Evolutionary conservation across 148 eudicot genomes (phyloP).

Genomic region (Rhododendron ferrugineum): DNA sequence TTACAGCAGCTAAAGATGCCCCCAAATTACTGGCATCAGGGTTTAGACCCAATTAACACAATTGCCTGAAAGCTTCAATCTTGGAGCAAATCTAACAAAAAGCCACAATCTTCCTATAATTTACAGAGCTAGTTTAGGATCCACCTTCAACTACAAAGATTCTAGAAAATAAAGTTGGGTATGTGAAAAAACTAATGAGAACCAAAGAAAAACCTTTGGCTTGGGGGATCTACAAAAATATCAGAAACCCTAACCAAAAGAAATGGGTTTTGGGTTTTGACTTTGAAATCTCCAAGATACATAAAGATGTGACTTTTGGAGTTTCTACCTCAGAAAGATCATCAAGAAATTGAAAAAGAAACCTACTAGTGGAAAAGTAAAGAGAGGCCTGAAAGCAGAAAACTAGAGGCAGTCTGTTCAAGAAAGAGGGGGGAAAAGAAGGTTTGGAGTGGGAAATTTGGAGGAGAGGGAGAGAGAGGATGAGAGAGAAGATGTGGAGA

Average conservation of each 20-base stretch:
- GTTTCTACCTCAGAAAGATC: constrained; percentile 9
- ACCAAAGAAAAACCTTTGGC: constrained; percentile 8
- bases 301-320: constrained; percentile 20
- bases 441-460: neutral
- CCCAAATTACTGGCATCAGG: constrained; percentile 1
- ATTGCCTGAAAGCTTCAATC: constrained; percentile 7
- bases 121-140: constrained; percentile 9
- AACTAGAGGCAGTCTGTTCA: neutral
- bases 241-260: neutral
- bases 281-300: constrained; percentile 8
- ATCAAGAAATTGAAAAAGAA: constrained; percentile 10
- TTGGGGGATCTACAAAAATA: constrained; percentile 17
- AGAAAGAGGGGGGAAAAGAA: constrained; percentile 8
- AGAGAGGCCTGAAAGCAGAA: neutral
- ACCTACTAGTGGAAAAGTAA: neutral
- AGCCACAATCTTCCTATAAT: neutral
- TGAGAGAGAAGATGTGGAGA: neutral
- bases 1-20: constrained; percentile 5
- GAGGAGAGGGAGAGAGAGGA: constrained; percentile 7
- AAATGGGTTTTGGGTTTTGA: constrained; percentile 1
- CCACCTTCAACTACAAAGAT: constrained; percentile 8
- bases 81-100: neutral
- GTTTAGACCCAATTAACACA: constrained; percentile 16
- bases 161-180: constrained; percentile 9
- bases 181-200: constrained; percentile 14